Evolutionary conservation across 208 protist genomes (phyloP), one percentile per base, ranked within the genome.

Genomic region (Trypanosoma lewisi): DNA sequence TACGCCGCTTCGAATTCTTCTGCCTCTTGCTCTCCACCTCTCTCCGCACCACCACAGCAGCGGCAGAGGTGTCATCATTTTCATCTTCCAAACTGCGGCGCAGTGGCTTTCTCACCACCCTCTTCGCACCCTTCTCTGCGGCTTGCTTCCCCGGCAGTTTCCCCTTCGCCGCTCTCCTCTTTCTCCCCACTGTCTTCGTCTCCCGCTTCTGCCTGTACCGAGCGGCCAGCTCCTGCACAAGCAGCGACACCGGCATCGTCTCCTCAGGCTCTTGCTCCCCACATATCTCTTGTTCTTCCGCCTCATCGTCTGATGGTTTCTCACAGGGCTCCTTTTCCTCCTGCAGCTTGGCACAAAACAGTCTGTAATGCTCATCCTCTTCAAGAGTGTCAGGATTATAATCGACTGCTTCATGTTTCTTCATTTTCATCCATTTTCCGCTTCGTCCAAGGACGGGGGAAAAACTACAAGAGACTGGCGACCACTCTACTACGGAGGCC

Each of bases 331-430:
- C 21, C 48, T 31, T 31, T 8, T 52, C 48, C 36, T 41, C 36
- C 14, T 41, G 7, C 23, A 56, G 30, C 7, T 16, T 14, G 6
- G 44, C 59, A 7, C 59, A 64, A 16, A 64, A 64, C 6, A 31
- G 59, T 23, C 27, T n/a, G 34, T 64, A 64, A 25, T 64, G 23
- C 48, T 64, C 47, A 30, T 64, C 59, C 4, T 55, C 47, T 37
- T 64, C 59, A 48, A 64, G 44, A 27, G 30, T 64, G 16, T 23
- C 59, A 21, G 45, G 30, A 11, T 16, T 19, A 44, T 14, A 56
- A 12, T 47, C 48, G 30, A 19, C 1, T 11, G 33, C 34, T 4
- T 11, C 31, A 48, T 5, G 4, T 5, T 31, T 27, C 23, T n/a
- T 33, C n/a, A 8, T 4, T 52, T 52, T n/a, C n/a, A n/a, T n/a